Percentiles rank a stretch among this genome's conserved stretches.
These are phyloP conservation scores for Skeletonema grethae DNA, from an alignment of 108 stramenopile species.

Conservation along the genomic window DNA sequence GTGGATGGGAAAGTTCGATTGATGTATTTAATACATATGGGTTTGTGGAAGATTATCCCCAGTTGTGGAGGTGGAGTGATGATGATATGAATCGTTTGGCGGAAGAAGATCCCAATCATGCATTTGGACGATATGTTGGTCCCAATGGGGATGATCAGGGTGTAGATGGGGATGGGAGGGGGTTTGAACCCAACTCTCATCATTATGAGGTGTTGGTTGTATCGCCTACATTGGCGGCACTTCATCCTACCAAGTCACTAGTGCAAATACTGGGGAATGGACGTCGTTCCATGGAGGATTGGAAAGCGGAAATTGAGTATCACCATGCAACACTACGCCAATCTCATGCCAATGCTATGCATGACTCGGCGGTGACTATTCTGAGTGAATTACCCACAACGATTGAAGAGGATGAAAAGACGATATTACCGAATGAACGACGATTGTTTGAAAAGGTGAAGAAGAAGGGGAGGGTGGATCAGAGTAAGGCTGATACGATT, in stretches of 20 bases:
- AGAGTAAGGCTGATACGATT: constrained; percentile 38
- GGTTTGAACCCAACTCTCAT: constrained; percentile 31
- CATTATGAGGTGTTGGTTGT: constrained; percentile 42
- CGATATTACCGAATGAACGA: constrained; percentile 21
- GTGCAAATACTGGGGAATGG: constrained; percentile 31
- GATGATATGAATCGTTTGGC: constrained; percentile 4
- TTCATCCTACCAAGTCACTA: constrained; percentile 34
- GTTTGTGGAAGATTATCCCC: constrained; percentile 53
- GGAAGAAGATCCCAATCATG: constrained; percentile 20
- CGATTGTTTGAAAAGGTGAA: constrained; percentile 21
- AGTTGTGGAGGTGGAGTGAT: constrained; percentile 50
- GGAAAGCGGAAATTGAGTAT: constrained; percentile 19
- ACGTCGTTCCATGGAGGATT: constrained; percentile 33
- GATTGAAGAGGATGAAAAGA: constrained; percentile 36
- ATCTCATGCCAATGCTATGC: constrained; percentile 28
- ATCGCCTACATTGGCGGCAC: constrained; percentile 31
- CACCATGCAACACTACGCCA: constrained; percentile 31
- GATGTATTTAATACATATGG: constrained; percentile 44
- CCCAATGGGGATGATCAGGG: neutral
- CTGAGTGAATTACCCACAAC: constrained; percentile 35
- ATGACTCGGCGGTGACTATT: constrained; percentile 20
- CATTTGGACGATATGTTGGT: constrained; percentile 19
- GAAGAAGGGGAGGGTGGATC: constrained; percentile 25
- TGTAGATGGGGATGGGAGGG: neutral
- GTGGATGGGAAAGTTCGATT: constrained; percentile 29